A percentile compares a stretch with the other conserved stretches of the same genome.
These are phyloP conservation scores for Cymbopogon flexuosus DNA, from an alignment of 202 grass and related monocot species.

Conservation along the genomic window DNA sequence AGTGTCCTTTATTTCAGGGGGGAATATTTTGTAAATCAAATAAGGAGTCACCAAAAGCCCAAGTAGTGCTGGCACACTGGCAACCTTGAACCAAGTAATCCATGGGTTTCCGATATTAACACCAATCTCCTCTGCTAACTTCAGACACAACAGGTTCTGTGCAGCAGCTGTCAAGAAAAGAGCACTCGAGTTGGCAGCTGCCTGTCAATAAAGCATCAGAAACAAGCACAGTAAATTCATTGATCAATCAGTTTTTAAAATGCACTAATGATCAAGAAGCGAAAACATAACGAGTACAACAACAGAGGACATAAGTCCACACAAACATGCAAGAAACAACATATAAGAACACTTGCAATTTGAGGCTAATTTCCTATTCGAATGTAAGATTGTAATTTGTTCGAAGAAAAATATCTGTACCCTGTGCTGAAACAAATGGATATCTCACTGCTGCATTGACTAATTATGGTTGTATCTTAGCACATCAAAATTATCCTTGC, in stretches of 20 bases:
- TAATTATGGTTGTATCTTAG: background rate
- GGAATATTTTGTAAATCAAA: conserved; percentile 83
- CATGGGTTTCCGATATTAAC: conserved; percentile 80
- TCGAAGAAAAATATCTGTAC: background rate
- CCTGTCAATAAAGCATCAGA: conserved; percentile 41
- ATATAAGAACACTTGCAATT: background rate
- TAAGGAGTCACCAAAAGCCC: conserved; percentile 67
- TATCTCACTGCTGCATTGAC: no score
- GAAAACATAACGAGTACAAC: no score
- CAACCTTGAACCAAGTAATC: conserved; percentile 80
- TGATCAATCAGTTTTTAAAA: background rate
- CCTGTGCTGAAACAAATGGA: no score
- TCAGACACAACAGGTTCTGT: conserved; percentile 86
- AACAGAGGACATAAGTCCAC: no score
- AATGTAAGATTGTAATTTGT: background rate
- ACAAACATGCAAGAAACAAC: no score
- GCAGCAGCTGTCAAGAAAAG: conserved; percentile 90
- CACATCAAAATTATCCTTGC: background rate
- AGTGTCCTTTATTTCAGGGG: conserved; percentile 87
- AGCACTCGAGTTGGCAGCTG: conserved; percentile 73
- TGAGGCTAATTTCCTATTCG: background rate
- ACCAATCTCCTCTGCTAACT: conserved; percentile 84
- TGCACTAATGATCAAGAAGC: background rate
- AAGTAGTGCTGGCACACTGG: conserved; percentile 72
- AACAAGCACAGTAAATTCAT: background rate